phyloP scores from a whole-genome alignment of 1,139 yeast species.

The Protomyces inundatus region DNA sequence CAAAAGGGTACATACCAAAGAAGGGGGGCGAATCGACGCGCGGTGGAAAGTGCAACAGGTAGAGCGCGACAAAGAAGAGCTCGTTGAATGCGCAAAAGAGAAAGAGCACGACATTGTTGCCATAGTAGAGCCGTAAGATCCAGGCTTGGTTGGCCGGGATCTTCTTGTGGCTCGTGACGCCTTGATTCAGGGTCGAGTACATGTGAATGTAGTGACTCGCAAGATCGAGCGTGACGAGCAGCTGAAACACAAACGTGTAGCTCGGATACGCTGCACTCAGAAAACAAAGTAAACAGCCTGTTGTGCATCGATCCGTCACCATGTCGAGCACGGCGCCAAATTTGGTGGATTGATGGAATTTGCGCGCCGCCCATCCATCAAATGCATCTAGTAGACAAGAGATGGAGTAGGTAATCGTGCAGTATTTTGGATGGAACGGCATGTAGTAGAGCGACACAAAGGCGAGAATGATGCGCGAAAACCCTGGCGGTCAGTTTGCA shows the following conservation, averaged over 20 bases:
- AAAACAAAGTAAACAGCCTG: constrained; percentile 82
- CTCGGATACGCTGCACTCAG: constrained; percentile 73
- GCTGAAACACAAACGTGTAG: constrained; percentile 67
- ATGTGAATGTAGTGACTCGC: constrained; percentile 98
- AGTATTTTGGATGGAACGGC: constrained; percentile 66
- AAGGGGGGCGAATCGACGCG: constrained; percentile 29
- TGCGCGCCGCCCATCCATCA: constrained; percentile 94
- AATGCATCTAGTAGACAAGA: constrained; percentile 93
- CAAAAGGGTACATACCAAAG: constrained; percentile 36
- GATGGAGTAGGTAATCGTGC: constrained; percentile 71
- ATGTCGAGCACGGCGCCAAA: constrained; percentile 97
- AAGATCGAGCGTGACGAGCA: constrained; percentile 77
- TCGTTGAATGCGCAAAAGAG: constrained; percentile 89
- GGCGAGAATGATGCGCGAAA: constrained; percentile 74
- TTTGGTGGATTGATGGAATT: constrained; percentile 72
- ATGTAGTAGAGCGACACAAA: constrained; percentile 71
- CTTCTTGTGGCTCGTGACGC: constrained; percentile 77
- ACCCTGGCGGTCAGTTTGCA: constrained; percentile 35
- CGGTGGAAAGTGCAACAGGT: constrained; percentile 63
- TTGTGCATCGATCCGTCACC: constrained; percentile 98
- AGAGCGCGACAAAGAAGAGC: constrained; percentile 82
- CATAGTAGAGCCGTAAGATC: constrained; percentile 78
- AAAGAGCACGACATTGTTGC: constrained; percentile 74
- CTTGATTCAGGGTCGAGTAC: constrained; percentile 85
- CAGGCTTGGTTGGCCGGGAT: constrained; percentile 66